phyloP scores from a whole-genome alignment of 805 yeast genomes.

The Naumovozyma dairenensis region DNA sequence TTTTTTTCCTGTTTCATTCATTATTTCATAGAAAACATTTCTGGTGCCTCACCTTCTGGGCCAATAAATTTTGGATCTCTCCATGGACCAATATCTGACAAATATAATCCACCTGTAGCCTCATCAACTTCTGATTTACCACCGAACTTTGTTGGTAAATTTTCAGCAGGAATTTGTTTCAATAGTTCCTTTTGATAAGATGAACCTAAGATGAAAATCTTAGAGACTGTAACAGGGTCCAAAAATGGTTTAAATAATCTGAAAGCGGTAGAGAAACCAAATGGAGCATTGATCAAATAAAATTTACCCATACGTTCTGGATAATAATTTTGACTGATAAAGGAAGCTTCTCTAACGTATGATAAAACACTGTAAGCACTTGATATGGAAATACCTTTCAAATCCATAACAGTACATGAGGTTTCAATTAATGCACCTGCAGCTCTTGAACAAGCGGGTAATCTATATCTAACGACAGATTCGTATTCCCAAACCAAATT shows the following conservation, averaged over 20 bases:
- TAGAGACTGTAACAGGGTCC: conserved; percentile 95
- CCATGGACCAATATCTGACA: conserved; percentile 96
- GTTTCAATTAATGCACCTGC: conserved; percentile 77
- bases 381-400: conserved; percentile 84
- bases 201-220: conserved; percentile 79
- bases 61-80: conserved; percentile 82
- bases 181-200: conserved; percentile 72
- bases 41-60: conserved; percentile 92
- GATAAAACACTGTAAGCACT: conserved; percentile 77
- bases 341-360: conserved; percentile 87
- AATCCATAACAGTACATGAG: conserved; percentile 89
- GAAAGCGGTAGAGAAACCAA: conserved; percentile 93
- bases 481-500: conserved; percentile 98
- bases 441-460: conserved; percentile 90
- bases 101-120: conserved; percentile 68
- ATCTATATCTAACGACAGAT: conserved; percentile 68
- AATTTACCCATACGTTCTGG: conserved; percentile 99
- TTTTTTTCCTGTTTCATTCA: too few relatives aligned
- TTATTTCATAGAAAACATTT: conserved; percentile 30
- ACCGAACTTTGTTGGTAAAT: conserved; percentile 86
- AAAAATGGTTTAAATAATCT: conserved; percentile 83
- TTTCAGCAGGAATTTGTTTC: conserved; percentile 88
- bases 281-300: conserved; percentile 92
- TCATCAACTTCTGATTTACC: conserved; percentile 62
- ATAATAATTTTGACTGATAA: conserved; percentile 92